Conservation (phyloP, 169 alveolate species). For the Plasmodium coatneyi region DNA sequence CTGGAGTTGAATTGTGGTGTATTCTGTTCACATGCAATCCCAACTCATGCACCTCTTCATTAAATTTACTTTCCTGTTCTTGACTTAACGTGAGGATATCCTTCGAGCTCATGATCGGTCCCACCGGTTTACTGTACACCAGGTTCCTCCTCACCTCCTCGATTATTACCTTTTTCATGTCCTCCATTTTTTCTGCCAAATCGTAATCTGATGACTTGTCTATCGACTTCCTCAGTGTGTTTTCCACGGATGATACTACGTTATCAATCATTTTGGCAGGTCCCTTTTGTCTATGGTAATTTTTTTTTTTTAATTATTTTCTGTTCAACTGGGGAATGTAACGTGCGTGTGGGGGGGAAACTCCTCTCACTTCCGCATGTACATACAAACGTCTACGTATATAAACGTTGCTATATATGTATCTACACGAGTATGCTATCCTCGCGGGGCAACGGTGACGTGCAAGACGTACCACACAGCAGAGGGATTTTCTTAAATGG, state of each 20-base stretch:
- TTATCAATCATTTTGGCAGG: neutral
- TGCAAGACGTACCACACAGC: neutral
- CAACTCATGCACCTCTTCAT: conserved; percentile 50
- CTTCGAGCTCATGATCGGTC: conserved; percentile 73
- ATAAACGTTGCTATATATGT: neutral
- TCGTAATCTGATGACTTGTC: conserved; percentile 26
- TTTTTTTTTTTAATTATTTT: too few species aligned
- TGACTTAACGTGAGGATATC: conserved; percentile 66
- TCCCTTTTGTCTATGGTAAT: neutral
- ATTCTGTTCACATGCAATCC: conserved; percentile 78
- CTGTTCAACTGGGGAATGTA: neutral
- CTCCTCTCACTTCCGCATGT: neutral
- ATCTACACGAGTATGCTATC: neutral
- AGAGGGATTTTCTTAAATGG: neutral
- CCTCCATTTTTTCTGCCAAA: conserved; percentile 44
- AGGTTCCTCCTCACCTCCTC: conserved; percentile 62
- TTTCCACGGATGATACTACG: neutral
- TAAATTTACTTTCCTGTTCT: conserved; percentile 68
- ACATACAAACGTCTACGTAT: neutral
- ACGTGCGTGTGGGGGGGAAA: neutral
- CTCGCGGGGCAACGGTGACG: neutral
- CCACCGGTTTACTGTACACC: conserved; percentile 40
- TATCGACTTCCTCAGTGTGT: neutral
- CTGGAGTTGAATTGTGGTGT: conserved; percentile 78
- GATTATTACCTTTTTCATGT: conserved; percentile 32